Percentiles rank a stretch among this genome's conserved stretches.
Evolutionary conservation across 345 rosid species (phyloP).

Genomic region (Acer negundo): DNA sequence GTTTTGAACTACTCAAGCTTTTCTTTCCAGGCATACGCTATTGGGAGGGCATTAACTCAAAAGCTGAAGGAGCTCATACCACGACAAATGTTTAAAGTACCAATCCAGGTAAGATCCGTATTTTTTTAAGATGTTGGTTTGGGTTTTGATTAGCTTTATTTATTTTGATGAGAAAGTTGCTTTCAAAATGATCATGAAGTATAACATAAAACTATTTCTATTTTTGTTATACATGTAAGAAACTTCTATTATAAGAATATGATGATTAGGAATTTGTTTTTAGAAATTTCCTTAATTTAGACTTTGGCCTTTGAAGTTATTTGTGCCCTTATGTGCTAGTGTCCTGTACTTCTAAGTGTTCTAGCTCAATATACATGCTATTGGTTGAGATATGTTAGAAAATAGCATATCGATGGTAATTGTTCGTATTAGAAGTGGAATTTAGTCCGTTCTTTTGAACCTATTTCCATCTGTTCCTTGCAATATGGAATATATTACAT

Average conservation of each 20-base stretch:
- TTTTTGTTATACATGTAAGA: background rate
- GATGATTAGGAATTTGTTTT: background rate
- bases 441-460: background rate
- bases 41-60: conserved; percentile 96
- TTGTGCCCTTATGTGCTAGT: background rate
- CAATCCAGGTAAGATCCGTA: conserved; percentile 72
- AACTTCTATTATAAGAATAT: background rate
- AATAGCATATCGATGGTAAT: background rate
- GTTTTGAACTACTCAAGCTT: conserved; percentile 17
- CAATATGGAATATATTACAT: background rate
- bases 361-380: background rate
- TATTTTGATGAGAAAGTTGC: background rate
- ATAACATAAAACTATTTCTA: background rate
- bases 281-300: background rate
- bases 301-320: background rate
- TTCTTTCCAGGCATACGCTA: conserved; percentile 77
- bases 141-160: background rate
- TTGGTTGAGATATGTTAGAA: background rate
- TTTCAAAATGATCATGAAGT: background rate
- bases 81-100: conserved; percentile 96
- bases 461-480: background rate
- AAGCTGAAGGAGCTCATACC: conserved; percentile 98
- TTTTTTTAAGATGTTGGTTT: conserved; percentile 2
- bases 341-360: background rate
- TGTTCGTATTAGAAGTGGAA: background rate